These are phyloP conservation scores for Termitomyces sp. DNA, from an alignment of 768 basidiomycete species.

Conservation along the genomic window DNA sequence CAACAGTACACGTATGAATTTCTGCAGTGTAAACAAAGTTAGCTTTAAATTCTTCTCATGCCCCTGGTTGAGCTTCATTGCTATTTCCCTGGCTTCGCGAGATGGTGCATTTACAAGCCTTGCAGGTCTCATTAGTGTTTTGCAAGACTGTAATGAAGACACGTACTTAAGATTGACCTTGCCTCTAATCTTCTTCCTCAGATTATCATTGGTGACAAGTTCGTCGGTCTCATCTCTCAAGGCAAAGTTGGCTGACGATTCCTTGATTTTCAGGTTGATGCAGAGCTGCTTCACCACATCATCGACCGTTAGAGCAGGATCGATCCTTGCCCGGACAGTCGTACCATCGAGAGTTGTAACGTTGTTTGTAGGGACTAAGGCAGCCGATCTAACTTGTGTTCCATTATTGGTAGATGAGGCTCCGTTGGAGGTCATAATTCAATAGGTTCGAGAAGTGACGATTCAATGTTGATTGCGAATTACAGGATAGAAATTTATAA, in stretches of 20 bases:
- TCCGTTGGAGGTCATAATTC: slow-evolving; percentile 14
- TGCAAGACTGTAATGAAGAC: background rate
- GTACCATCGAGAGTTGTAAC: slow-evolving; percentile 72
- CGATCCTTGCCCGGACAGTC: slow-evolving; percentile 78
- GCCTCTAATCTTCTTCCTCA: slow-evolving; percentile 73
- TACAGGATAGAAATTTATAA: background rate
- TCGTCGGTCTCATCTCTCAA: slow-evolving; percentile 80
- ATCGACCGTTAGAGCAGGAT: slow-evolving; percentile 75
- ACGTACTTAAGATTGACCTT: slow-evolving; percentile 71
- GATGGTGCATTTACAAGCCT: slow-evolving; percentile 78
- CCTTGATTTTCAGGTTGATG: slow-evolving; percentile 72
- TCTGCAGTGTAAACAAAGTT: slow-evolving; percentile 74
- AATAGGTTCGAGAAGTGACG: background rate
- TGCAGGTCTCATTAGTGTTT: background rate
- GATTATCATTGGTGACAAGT: slow-evolving; percentile 81
- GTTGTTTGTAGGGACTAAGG: slow-evolving; percentile 76
- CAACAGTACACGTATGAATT: slow-evolving; percentile 60
- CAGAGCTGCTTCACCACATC: slow-evolving; percentile 84
- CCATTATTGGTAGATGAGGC: slow-evolving; percentile 30
- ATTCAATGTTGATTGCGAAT: background rate
- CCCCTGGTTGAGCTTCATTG: slow-evolving; percentile 56
- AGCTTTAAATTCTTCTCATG: slow-evolving; percentile 59
- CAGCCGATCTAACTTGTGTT: slow-evolving; percentile 32
- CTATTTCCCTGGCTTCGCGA: slow-evolving; percentile 73
- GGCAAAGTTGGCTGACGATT: slow-evolving; percentile 66